Evolutionary conservation across 768 basidiomycete genomes (phyloP), one percentile per base, ranked within the genome.

Genomic region (Fomitopsis serialis): DNA sequence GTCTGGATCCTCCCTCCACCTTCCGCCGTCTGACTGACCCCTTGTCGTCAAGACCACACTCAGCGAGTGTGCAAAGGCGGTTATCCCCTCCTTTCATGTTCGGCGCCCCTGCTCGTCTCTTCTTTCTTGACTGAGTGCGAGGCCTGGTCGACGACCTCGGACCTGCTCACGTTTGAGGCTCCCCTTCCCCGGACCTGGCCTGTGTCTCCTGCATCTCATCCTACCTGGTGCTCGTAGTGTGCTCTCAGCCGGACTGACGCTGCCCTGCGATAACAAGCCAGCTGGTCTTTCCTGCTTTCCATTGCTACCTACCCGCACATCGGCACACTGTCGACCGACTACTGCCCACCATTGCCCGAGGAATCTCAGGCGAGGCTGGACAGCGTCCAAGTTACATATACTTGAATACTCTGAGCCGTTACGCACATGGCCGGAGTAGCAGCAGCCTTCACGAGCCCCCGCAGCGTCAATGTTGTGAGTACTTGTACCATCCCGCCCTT

Each of bases 391-490:
- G 37, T 40, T 4, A 15, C 15, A 17, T 40, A 40, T 17, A 40
- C 34, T 40, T 19, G 37, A 4, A 40, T 40, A 10, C 48, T 37
- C 40, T 43, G 29, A 15, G 51, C 54, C 21, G 52, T 66, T 60
- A 44, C 51, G 44, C 50, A 48, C 52, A 58, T 54, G 55, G 54
- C 60, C 66, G 66, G 54, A 40, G 42, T 53, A 62, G 61, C 64
- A 50, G 34, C 66, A 29, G 64, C 67, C 9, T 51, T 70, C 50
- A 63, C 75, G 42, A 62, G 68, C 43, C 66, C 77, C 57, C 76
- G 71, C 54, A 64, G 68, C 54, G 69, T 77, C 61, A 68, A 66
- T 54, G 72, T 75, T 59, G 81, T 81, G 44, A 51, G 79, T 72
- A 6, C 22, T 60, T 27, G 11, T 22, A 13, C 5, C 23, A 47